These are phyloP conservation scores for Clavispora santaluciae DNA, from an alignment of 805 yeast genomes.

Conservation along the genomic window DNA sequence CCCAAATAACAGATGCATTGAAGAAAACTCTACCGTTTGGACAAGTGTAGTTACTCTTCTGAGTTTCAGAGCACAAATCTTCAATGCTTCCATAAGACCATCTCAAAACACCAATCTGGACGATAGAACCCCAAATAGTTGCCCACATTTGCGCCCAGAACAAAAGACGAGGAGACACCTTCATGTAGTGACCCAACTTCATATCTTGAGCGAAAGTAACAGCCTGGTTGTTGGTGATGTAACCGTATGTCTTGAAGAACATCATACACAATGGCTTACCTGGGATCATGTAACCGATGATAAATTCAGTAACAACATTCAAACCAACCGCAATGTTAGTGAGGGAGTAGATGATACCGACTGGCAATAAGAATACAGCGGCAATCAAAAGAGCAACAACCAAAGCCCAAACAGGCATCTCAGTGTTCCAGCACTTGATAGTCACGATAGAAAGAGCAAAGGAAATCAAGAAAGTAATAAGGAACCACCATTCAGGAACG, in stretches of 20 bases:
- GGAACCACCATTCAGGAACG: constrained; percentile 44
- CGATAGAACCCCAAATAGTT: constrained; percentile 38
- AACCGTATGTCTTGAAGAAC: constrained; percentile 45
- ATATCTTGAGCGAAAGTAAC: constrained; percentile 44
- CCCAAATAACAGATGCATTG: constrained; percentile 43
- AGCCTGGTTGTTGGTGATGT: constrained; percentile 46
- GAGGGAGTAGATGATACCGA: constrained; percentile 32
- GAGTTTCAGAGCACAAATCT: constrained; percentile 27
- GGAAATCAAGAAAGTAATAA: constrained; percentile 23
- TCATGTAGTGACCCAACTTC: constrained; percentile 43
- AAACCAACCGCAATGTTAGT: constrained; percentile 37
- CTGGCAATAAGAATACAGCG: constrained; percentile 35
- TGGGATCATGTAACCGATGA: constrained; percentile 41
- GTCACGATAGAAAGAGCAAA: constrained; percentile 36
- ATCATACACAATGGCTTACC: constrained; percentile 47
- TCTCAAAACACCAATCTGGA: constrained; percentile 37
- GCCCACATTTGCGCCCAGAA: constrained; percentile 42
- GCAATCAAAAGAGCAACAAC: constrained; percentile 37
- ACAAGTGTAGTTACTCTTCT: constrained; percentile 32
- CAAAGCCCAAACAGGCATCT: constrained; percentile 41
- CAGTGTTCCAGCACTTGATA: constrained; percentile 36
- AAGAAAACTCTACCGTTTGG: constrained; percentile 39
- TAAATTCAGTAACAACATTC: constrained; percentile 40
- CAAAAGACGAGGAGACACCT: constrained; percentile 34
- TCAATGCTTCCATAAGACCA: constrained; percentile 38